phyloP scores from a whole-genome alignment of 192 early-diverging fungal species.

The Spinellus fusiger region DNA sequence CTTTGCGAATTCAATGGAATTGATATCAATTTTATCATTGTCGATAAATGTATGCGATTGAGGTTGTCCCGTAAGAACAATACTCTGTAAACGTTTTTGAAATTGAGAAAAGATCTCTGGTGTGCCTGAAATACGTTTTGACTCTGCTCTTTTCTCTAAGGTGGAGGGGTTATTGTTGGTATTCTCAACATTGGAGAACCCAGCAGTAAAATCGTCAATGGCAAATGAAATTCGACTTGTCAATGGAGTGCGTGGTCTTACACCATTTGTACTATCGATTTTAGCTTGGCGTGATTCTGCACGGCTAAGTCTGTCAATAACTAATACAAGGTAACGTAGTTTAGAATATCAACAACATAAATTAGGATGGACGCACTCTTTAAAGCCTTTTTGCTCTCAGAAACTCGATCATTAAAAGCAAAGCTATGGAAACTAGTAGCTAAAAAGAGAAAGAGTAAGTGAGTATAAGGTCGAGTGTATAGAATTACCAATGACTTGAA shows the following conservation, averaged over 20 bases:
- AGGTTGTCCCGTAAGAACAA: slow-evolving; percentile 18
- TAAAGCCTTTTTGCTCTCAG: slow-evolving; percentile 18
- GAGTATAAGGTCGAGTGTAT: neutral
- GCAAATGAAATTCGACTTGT: neutral
- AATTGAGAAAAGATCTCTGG: slow-evolving; percentile 8
- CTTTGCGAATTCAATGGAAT: slow-evolving; percentile 20
- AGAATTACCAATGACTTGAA: slow-evolving; percentile 28
- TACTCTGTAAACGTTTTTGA: slow-evolving; percentile 12
- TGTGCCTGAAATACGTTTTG: neutral
- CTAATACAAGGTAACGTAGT: slow-evolving; percentile 4
- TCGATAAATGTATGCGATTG: slow-evolving; percentile 8
- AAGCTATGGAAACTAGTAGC: slow-evolving; percentile 27
- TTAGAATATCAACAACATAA: neutral
- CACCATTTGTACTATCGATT: neutral
- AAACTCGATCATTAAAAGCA: slow-evolving; percentile 24
- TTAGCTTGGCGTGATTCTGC: slow-evolving; percentile 14
- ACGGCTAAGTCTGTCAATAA: slow-evolving; percentile 24
- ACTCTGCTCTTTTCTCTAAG: neutral
- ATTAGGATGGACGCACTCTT: slow-evolving; percentile 10
- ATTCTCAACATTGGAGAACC: neutral
- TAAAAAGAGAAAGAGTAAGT: neutral
- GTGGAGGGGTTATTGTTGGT: neutral
- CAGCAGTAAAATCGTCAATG: neutral
- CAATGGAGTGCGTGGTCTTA: neutral
- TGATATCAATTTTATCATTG: slow-evolving; percentile 15